Percentiles rank a stretch among this genome's conserved stretches.
Conservation (phyloP, 495 filamentous ascomycete species). For the Aspergillus sclerotiicarbonarius region DNA sequence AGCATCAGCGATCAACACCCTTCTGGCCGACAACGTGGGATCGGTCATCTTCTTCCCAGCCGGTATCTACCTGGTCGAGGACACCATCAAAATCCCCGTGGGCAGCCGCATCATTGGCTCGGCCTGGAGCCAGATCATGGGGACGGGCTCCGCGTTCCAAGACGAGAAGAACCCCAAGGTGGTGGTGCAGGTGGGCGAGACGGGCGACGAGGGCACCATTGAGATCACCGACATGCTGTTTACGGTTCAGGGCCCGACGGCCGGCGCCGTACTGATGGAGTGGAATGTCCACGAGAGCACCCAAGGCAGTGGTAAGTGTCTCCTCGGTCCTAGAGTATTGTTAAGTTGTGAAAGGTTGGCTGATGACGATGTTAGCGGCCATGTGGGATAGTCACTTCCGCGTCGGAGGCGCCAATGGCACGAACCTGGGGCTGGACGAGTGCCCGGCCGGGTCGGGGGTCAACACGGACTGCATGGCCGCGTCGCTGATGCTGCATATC, state of each 20-base stretch:
- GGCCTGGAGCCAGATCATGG: constrained; percentile 43
- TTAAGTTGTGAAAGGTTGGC: background rate
- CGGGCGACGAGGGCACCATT: constrained; percentile 47
- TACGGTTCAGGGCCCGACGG: constrained; percentile 60
- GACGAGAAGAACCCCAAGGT: constrained; percentile 47
- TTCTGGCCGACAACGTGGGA: constrained; percentile 37
- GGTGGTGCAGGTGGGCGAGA: constrained; percentile 52
- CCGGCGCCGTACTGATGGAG: constrained; percentile 75
- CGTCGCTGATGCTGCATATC: constrained; percentile 58
- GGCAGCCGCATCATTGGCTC: constrained; percentile 50
- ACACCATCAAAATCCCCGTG: constrained; percentile 51
- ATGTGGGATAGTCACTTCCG: constrained; percentile 12
- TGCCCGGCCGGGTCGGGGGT: constrained; percentile 4
- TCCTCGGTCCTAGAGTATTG: background rate
- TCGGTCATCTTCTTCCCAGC: constrained; percentile 54
- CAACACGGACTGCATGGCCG: constrained; percentile 48
- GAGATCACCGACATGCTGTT: constrained; percentile 55
- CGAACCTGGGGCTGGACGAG: background rate
- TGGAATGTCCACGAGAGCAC: constrained; percentile 67
- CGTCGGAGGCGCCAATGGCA: constrained; percentile 2
- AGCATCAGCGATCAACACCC: constrained; percentile 43
- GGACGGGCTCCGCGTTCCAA: constrained; percentile 45
- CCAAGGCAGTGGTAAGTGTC: constrained; percentile 60
- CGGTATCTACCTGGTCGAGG: constrained; percentile 53
- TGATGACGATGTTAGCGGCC: background rate